Evolutionary conservation across 768 basidiomycete genomes (phyloP), one percentile per base, ranked within the genome.

Genomic region (Boletellus ananas): DNA sequence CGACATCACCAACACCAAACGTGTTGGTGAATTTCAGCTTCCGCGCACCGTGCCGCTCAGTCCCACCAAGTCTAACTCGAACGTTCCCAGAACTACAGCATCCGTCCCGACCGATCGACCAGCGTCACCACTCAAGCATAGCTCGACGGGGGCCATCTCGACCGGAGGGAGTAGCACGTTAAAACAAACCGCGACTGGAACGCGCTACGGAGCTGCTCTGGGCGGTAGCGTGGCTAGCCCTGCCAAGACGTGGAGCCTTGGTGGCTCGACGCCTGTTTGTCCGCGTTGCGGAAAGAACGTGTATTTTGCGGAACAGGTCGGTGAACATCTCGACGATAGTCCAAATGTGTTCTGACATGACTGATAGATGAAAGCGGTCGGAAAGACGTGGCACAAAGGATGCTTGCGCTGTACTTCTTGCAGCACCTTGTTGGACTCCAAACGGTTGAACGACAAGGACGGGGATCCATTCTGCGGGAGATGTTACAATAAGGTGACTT

Each of bases 251-350:
- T 85, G 82, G 76, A 82, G 79, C 2, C 49, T 60, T 1, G 69
- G 64, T 20, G 75, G 78, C 18, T 79, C 51, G n/a, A 68, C 80
- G 8, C 85, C 88, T 17, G 61, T 62, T 17, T 93, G 90, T 58
- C 80, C 84, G 9, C 75, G 76, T 48, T 93, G 90, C 56, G 73
- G 72, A 34, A 82, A 86, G 75, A 84, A 77, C 45, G 90, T 93
- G 10, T 93, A 87, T 70, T 91, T 92, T 61, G 89, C 90, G 13
- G 89, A 92, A 65, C 87, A 89, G 78, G 87, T 83, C 40, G 17
- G 59, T 54, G 17, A 20, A 42, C 11, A 3, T 47, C 31, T 38
- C 14, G n/a, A 20, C 21, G 17, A 12, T 45, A 3, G 37, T 23
- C 35, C 16, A 5, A 17, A 21, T 39, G 17, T n/a, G 20, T 38